Base-by-base conservation (phyloP, 148 eudicot genomes). In the Persicaria tinctoria region DNA sequence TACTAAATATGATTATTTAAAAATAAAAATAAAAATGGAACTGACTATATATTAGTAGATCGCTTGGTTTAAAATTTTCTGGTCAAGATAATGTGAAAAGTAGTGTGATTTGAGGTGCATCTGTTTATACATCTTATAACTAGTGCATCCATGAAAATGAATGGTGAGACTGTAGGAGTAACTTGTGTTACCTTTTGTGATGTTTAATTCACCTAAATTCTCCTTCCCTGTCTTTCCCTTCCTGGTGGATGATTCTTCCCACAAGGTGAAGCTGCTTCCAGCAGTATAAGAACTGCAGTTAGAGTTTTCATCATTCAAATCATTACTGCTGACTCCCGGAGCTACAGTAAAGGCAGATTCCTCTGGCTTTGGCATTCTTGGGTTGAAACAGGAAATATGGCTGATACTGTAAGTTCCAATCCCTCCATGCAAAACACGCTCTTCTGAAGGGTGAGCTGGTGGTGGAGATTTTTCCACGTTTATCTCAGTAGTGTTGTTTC, bases 171-270 rank as follows among this genome's bases (percentile, higher is more conserved):
- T 50, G 53, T 3, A 50, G 53, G 53, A 50, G 11, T 50, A 50
- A 50, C 53, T 50, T 20, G 48, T 16, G 17, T 81, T 86, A 94
- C 98, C 97, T 91, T 85, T 80, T 8, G 80, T 57, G 46, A 74
- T 78, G 57, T 79, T 83, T 76, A 73, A 82, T 8, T 85, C 87
- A 14, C 80, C 86, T 50, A 76, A 56, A 85, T 91, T 94, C 82
- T 91, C 98, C 92, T 88, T 88, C 90, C 92, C 87, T 79, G 89
- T 79, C 89, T 91, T 84, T 80, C 93, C 98, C 85, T 89, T 90
- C 73, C 78, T 87, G 23, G 76, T 75, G 2, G 80, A 81, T 74
- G 96, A 83, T 78, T 95, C 98, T 74, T 92, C 96, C 97, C 97
- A 95, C 78, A 95, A 78, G 1, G 91, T 87, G 87, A 95, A 95